Percentiles rank a stretch among this genome's conserved stretches.
Evolutionary conservation across 345 rosid genomes (phyloP).

Genomic region (Rhodamnia argentea): DNA sequence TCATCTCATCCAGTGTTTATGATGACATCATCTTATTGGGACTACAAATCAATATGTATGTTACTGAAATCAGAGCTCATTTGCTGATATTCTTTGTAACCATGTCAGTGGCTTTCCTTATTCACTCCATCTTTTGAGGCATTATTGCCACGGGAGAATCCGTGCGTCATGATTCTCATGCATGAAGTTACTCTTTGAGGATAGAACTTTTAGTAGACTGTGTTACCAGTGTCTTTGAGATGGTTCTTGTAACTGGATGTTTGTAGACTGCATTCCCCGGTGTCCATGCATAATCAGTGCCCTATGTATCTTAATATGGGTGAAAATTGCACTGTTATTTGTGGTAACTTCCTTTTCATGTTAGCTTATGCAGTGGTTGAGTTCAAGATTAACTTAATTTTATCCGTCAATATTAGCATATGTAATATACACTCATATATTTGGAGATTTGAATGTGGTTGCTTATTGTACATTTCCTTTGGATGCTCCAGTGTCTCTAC

Average conservation of each 20-base stretch:
- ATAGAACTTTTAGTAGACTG: background rate
- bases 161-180: background rate
- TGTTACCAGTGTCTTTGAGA: background rate
- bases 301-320: background rate
- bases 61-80: background rate
- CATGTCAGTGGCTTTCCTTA: background rate
- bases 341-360: background rate
- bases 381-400: background rate
- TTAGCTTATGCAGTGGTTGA: background rate
- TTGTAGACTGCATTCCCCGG: background rate
- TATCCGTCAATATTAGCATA: background rate
- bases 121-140: background rate
- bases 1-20: background rate
- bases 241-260: background rate
- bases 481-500: slow-evolving; percentile 60
- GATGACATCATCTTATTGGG: background rate
- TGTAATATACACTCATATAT: background rate
- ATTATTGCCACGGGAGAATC: background rate
- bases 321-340: background rate
- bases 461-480: background rate
- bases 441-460: background rate
- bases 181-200: background rate
- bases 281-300: background rate
- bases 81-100: background rate
- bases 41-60: background rate